Conservation (phyloP, 495 filamentous ascomycete species). For the Lepraria neglecta region DNA sequence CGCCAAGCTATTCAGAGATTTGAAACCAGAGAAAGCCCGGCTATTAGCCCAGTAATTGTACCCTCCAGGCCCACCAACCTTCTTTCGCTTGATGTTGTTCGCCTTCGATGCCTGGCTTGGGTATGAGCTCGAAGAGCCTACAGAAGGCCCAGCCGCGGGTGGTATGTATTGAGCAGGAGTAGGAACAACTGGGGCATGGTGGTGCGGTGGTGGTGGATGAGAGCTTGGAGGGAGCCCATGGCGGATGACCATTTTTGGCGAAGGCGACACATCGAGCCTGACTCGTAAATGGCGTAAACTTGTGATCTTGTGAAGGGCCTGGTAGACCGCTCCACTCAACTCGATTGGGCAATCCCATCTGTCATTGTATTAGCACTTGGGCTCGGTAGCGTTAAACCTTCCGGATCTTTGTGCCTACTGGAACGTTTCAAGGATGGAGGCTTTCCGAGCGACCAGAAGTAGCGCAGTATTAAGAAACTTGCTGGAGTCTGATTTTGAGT, state of each 20-base stretch:
- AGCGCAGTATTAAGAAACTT: slow-evolving; percentile 58
- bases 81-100: slow-evolving; percentile 22
- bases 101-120: slow-evolving; percentile 16
- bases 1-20: slow-evolving; percentile 45
- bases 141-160: slow-evolving; percentile 2
- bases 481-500: slow-evolving; percentile 24
- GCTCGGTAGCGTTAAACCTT: background rate
- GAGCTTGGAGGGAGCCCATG: slow-evolving; percentile 29
- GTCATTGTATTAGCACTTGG: slow-evolving; percentile 14
- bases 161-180: slow-evolving; percentile 10
- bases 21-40: slow-evolving; percentile 52
- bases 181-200: slow-evolving; percentile 7
- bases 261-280: slow-evolving; percentile 42
- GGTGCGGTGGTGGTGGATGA: slow-evolving; percentile 13
- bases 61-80: slow-evolving; percentile 4
- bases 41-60: slow-evolving; percentile 26
- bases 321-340: slow-evolving; percentile 52
- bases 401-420: slow-evolving; percentile 33
- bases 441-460: slow-evolving; percentile 48
- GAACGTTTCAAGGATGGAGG: slow-evolving; percentile 50
- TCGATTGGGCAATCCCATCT: slow-evolving; percentile 61
- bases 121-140: slow-evolving; percentile 10
- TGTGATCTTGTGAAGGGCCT: slow-evolving; percentile 45
- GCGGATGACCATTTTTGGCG: slow-evolving; percentile 42
- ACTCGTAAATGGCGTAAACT: slow-evolving; percentile 33